Percentiles rank a stretch among this genome's conserved stretches.
Conservation (phyloP, 2,329 filamentous ascomycete species). For the Aspergillus novoparasiticus region DNA sequence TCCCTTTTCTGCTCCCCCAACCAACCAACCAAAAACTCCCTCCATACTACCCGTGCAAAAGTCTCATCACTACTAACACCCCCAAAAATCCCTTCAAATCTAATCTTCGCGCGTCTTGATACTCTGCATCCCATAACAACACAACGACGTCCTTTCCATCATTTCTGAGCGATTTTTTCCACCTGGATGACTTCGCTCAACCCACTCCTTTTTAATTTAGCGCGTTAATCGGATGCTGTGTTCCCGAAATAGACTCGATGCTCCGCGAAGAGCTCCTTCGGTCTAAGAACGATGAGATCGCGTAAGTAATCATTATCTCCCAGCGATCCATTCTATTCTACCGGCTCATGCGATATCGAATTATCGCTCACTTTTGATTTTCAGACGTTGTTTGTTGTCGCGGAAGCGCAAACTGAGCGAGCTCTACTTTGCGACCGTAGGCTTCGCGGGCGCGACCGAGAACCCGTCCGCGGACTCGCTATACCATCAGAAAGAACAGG, state of each 20-base stretch:
- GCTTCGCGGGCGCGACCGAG: constrained; percentile 51
- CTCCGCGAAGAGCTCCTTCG: constrained; percentile 53
- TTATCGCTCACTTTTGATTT: constrained; percentile 42
- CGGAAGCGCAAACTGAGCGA: constrained; percentile 90
- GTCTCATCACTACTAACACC: constrained; percentile 28
- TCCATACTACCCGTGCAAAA: constrained; percentile 26
- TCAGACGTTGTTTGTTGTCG: constrained; percentile 66
- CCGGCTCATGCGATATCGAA: constrained; percentile 20
- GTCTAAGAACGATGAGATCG: constrained; percentile 55
- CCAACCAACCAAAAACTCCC: constrained; percentile 24
- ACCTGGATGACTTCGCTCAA: constrained; percentile 47
- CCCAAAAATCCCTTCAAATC: constrained; percentile 37
- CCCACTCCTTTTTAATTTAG: constrained; percentile 42
- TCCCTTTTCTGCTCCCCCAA: constrained; percentile 19
- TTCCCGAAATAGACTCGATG: constrained; percentile 52
- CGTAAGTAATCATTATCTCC: constrained; percentile 46
- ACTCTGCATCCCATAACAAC: constrained; percentile 41
- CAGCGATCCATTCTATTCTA: constrained; percentile 28
- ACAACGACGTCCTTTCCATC: constrained; percentile 47
- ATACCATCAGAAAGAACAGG: constrained; percentile 53
- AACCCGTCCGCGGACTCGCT: constrained; percentile 59
- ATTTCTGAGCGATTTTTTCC: constrained; percentile 47
- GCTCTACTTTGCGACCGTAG: constrained; percentile 78
- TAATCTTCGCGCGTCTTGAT: constrained; percentile 32
- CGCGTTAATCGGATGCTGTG: constrained; percentile 54